A percentile compares a stretch with the other conserved stretches of the same genome.
These are phyloP conservation scores for Tephrocybe sp. DNA, from an alignment of 768 basidiomycete species.

Conservation along the genomic window DNA sequence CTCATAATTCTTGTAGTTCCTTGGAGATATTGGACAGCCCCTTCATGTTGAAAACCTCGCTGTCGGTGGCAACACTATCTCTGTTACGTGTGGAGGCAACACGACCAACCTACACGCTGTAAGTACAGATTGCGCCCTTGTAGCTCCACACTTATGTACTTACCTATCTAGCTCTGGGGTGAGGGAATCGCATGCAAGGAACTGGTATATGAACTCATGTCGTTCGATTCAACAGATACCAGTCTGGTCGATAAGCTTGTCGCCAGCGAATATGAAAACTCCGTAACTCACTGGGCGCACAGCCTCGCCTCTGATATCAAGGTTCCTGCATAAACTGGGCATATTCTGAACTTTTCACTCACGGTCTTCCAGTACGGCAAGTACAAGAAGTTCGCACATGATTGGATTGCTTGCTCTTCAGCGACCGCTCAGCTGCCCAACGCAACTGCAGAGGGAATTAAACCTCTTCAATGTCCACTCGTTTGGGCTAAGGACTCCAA, in stretches of 20 bases:
- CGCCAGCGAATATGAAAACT: conserved; percentile 29
- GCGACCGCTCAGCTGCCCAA: conserved; percentile 21
- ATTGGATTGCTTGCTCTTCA: conserved; percentile 41
- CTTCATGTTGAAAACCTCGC: conserved; percentile 45
- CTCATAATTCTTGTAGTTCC: conserved; percentile 27
- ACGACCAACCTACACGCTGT: conserved; percentile 45
- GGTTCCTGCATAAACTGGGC: conserved; percentile 19
- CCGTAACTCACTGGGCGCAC: conserved; percentile 35
- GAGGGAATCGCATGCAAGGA: neutral
- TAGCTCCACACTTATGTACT: neutral
- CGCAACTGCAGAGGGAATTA: too few species aligned
- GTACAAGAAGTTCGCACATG: conserved; percentile 27
- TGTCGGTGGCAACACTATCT: conserved; percentile 47
- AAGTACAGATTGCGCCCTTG: conserved; percentile 7
- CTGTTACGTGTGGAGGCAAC: conserved; percentile 35
- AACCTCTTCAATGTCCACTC: conserved; percentile 44
- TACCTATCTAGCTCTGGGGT: conserved; percentile 45
- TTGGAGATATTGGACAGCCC: conserved; percentile 50
- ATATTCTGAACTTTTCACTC: neutral
- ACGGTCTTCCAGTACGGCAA: conserved; percentile 26
- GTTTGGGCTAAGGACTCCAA: conserved; percentile 49
- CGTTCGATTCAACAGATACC: conserved; percentile 28
- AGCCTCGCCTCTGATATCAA: conserved; percentile 40
- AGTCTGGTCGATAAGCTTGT: conserved; percentile 38
- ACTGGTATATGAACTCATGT: too few species aligned